Evolutionary conservation across 1,284 basidiomycete species (phyloP), one percentile per base, ranked within the genome.

Genomic region (Phaffia rhodozyma): DNA sequence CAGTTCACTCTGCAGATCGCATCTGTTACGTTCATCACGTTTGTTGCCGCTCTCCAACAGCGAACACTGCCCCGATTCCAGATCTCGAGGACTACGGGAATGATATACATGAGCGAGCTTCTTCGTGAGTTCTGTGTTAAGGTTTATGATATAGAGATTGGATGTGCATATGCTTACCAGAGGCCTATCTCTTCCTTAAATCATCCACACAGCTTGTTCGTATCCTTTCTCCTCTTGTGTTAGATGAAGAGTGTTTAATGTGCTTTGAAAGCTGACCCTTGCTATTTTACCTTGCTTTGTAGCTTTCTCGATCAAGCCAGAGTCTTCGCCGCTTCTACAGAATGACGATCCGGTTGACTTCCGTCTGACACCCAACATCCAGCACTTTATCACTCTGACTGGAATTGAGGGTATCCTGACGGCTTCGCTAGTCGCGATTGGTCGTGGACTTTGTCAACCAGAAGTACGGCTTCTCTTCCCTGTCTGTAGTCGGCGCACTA

Each of bases 331-430:
- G 0, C 76, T 88, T 50, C 87, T 91, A 72, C 52, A 59, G 51
- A 66, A 66, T 34, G 64, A 66, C 67, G 96, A 99, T 69, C 81
- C 85, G 1, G 91, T 97, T 16, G 94, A 96, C 0, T 99, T 99
- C 87, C 86, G 96, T 13, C 84, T 97, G 69, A 97, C 92, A 16
- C 93, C 93, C 2, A 97, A 97, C 75, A 84, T 99, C 78, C 97
- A 99, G 75, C 81, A 85, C 70, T 96, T 98, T 77, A 79, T 98
- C 59, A 91, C 89, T 0, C 86, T 89, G 1, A 83, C 91, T 58
- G 86, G 90, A 48, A 89, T 87, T 16, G 97, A 99, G 74, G 96
- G 94, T 21, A 77, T 97, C 38, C 78, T 98, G 59, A 86, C 89
- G 0, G 82, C 89, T 11, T 84, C 87, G 0, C 84, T 97, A 47